Evolutionary conservation across 805 yeast genomes (phyloP).

Genomic region (Metschnikowia cerradonensis): DNA sequence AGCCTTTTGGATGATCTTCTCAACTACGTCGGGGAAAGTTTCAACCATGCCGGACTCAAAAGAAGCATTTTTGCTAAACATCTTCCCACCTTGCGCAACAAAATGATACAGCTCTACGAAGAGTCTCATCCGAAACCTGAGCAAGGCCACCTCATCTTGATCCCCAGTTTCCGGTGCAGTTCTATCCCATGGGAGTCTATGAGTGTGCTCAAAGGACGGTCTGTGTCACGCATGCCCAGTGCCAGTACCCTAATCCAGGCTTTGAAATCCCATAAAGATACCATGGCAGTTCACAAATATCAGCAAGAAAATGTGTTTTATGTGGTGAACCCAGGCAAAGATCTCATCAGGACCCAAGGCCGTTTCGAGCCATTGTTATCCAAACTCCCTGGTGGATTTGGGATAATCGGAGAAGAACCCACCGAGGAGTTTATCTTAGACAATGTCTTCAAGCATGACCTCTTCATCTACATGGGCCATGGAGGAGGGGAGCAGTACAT

Average conservation of each 20-base stretch:
- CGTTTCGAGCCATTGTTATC: conserved; percentile 46
- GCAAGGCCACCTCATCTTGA: conserved; percentile 57
- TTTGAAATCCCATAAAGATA: conserved; percentile 18
- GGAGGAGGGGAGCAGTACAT: conserved; percentile 93
- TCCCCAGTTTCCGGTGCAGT: conserved; percentile 65
- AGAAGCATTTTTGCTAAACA: not conserved
- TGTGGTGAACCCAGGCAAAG: conserved; percentile 80
- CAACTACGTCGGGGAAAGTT: conserved; percentile 2
- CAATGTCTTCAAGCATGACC: conserved; percentile 35
- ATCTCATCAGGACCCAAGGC: conserved; percentile 62
- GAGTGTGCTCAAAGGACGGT: conserved; percentile 45
- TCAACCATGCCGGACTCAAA: not conserved
- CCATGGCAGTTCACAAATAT: conserved; percentile 3
- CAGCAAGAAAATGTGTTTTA: conserved; percentile 33
- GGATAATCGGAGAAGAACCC: conserved; percentile 55
- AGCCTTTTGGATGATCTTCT: conserved; percentile 10
- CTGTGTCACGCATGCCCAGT: conserved; percentile 78
- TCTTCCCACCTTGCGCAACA: not conserved
- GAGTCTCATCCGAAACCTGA: not conserved
- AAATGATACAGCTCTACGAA: not conserved
- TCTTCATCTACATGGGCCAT: conserved; percentile 85
- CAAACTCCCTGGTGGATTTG: conserved; percentile 43
- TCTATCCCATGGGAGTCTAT: conserved; percentile 89
- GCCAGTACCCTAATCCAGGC: conserved; percentile 37
- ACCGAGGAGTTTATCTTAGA: conserved; percentile 46